Evolutionary conservation across 2,329 filamentous ascomycete species (phyloP).

Genomic region (Fonsecaea nubica): DNA sequence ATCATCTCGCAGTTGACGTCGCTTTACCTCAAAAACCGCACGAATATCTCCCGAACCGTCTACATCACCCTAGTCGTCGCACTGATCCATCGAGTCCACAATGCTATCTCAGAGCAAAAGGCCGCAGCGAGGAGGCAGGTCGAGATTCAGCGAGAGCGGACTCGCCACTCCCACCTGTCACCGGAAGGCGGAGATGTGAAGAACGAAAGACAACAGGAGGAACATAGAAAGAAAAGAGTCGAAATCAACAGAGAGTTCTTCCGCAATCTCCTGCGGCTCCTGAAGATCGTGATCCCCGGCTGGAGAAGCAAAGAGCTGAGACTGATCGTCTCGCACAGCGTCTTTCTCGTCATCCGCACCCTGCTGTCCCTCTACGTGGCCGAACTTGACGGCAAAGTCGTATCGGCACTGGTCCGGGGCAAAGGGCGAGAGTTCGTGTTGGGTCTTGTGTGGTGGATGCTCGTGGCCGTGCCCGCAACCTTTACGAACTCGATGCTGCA

Average conservation of each 20-base stretch:
- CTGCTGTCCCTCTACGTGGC: slow-evolving; percentile 95
- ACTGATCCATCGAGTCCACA: slow-evolving; percentile 83
- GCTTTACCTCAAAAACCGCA: slow-evolving; percentile 80
- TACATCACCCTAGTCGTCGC: slow-evolving; percentile 83
- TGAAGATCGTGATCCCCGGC: slow-evolving; percentile 87
- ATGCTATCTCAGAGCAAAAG: slow-evolving; percentile 92
- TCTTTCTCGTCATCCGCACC: slow-evolving; percentile 89
- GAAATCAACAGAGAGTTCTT: slow-evolving; percentile 90
- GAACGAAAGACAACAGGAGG: slow-evolving; percentile 36
- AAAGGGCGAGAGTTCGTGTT: slow-evolving; percentile 88
- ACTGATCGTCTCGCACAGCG: slow-evolving; percentile 85
- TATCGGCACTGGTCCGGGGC: slow-evolving; percentile 89
- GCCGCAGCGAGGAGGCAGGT: slow-evolving; percentile 75
- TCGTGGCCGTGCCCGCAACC: slow-evolving; percentile 91
- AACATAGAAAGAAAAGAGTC: slow-evolving; percentile 68
- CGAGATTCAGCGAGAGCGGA: slow-evolving; percentile 54
- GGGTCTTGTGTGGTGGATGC: slow-evolving; percentile 96
- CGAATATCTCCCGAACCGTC: slow-evolving; percentile 79
- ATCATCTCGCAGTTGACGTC: slow-evolving; percentile 70
- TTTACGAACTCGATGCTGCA: slow-evolving; percentile 99
- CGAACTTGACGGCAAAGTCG: slow-evolving; percentile 87
- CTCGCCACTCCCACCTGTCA: slow-evolving; percentile 57
- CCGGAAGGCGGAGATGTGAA: slow-evolving; percentile 42
- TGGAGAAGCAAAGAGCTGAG: slow-evolving; percentile 88
- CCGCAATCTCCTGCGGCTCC: slow-evolving; percentile 74